These are phyloP conservation scores for Aspergillus uvarum DNA, from an alignment of 2,329 filamentous ascomycete species.

Conservation along the genomic window DNA sequence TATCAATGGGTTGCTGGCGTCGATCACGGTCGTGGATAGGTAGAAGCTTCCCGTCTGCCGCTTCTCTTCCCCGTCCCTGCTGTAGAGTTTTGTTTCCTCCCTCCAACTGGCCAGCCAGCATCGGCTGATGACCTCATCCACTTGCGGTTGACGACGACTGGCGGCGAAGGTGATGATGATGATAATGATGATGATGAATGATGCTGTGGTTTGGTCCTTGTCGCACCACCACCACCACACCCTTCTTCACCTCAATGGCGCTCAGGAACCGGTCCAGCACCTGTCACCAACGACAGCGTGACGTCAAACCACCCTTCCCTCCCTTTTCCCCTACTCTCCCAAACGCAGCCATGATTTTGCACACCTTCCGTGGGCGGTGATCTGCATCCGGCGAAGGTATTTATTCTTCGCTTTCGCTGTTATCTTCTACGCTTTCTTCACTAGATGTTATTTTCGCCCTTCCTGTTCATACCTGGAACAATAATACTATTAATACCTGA, in stretches of 20 bases:
- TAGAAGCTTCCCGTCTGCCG: neutral
- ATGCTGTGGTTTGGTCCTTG: neutral
- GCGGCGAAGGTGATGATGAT: neutral
- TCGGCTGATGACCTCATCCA: neutral
- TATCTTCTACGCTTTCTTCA: neutral
- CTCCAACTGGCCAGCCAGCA: neutral
- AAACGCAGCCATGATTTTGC: neutral
- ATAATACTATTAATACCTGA: neutral
- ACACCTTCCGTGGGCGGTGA: neutral
- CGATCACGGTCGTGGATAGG: neutral
- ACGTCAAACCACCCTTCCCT: conserved; percentile 10
- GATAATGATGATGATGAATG: neutral
- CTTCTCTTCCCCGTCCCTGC: neutral
- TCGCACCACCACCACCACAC: neutral
- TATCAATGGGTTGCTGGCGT: neutral
- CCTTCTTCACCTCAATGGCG: neutral
- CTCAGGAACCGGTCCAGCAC: neutral
- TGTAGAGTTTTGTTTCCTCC: neutral
- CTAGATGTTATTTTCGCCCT: neutral
- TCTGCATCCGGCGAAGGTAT: neutral
- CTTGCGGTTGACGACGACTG: neutral
- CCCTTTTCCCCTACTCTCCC: neutral
- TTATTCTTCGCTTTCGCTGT: neutral
- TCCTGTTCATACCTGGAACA: neutral
- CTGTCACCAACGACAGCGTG: conserved; percentile 14